Evolutionary conservation across 495 filamentous ascomycete species (phyloP).

Genomic region (Coniosporium apollinis): DNA sequence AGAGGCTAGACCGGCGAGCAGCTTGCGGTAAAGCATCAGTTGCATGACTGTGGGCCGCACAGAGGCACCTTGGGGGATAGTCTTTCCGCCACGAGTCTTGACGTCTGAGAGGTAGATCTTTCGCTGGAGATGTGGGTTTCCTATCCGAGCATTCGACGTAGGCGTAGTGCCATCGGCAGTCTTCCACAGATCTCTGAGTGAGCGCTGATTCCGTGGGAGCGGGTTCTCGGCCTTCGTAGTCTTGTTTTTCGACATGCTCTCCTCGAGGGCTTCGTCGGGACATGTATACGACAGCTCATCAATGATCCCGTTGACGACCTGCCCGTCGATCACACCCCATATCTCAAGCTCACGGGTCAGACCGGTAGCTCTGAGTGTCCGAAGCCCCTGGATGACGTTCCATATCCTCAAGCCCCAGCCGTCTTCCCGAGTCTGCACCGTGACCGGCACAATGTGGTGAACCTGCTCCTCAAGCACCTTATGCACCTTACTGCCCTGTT

Average conservation of each 20-base stretch:
- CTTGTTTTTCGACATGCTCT: slow-evolving; percentile 9
- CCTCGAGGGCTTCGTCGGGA: slow-evolving; percentile 53
- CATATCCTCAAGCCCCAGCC: slow-evolving; percentile 67
- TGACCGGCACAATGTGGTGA: slow-evolving; percentile 54
- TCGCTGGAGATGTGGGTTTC: not conserved
- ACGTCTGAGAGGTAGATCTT: slow-evolving; percentile 64
- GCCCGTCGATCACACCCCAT: slow-evolving; percentile 75
- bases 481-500: slow-evolving; percentile 58
- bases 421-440: slow-evolving; percentile 63
- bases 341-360: slow-evolving; percentile 79
- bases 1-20: slow-evolving; percentile 57
- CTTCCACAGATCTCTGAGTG: too few species aligned
- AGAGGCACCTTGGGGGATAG: slow-evolving; percentile 44
- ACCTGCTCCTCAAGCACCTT: slow-evolving; percentile 73
- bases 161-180: slow-evolving; percentile 8
- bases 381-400: slow-evolving; percentile 81
- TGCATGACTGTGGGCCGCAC: slow-evolving; percentile 68
- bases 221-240: slow-evolving; percentile 7
- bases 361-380: slow-evolving; percentile 57
- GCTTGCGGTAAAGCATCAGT: slow-evolving; percentile 79
- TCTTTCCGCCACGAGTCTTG: slow-evolving; percentile 56
- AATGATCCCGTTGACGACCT: slow-evolving; percentile 77
- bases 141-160: slow-evolving; percentile 2
- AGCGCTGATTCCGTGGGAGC: slow-evolving; percentile 32
- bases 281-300: slow-evolving; percentile 69